These are phyloP conservation scores for Geopyxis carbonaria DNA, from an alignment of 495 filamentous ascomycete species.

Conservation along the genomic window DNA sequence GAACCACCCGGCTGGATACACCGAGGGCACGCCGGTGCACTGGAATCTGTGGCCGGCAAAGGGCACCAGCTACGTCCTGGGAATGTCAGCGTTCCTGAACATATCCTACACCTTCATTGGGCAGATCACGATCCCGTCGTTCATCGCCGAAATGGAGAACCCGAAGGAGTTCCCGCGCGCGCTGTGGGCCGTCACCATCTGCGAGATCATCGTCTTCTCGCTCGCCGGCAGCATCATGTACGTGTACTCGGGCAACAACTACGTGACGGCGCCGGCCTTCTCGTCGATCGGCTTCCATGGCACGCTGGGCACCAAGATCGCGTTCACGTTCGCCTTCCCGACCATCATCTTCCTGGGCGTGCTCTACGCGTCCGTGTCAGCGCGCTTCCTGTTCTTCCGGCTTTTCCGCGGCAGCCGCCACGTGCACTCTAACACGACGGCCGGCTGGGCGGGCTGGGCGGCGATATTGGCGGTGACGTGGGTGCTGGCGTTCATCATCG, in stretches of 20 bases:
- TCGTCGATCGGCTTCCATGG: conserved; percentile 59
- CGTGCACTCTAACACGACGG: conserved; percentile 58
- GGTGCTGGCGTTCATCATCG: conserved; percentile 65
- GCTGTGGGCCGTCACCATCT: conserved; percentile 69
- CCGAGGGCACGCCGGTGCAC: conserved; percentile 36
- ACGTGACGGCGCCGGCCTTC: conserved; percentile 67
- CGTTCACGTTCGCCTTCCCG: conserved; percentile 85
- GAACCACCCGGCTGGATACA: conserved; percentile 46
- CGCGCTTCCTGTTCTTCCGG: conserved; percentile 75
- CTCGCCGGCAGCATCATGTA: conserved; percentile 60
- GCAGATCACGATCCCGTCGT: conserved; percentile 76
- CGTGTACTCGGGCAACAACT: conserved; percentile 66
- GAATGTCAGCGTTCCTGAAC: conserved; percentile 71
- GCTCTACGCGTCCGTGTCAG: conserved; percentile 71
- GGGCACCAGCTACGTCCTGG: conserved; percentile 60
- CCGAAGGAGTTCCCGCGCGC: conserved; percentile 80
- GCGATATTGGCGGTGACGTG: conserved; percentile 57
- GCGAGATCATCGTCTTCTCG: conserved; percentile 66
- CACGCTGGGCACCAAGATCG: conserved; percentile 56
- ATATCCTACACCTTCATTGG: conserved; percentile 88
- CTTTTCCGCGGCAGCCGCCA: conserved; percentile 61
- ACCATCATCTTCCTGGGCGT: conserved; percentile 81
- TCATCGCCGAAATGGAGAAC: conserved; percentile 84
- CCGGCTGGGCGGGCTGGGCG: conserved; percentile 64
- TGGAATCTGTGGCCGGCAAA: no score